A percentile compares a stretch with the other conserved stretches of the same genome.
Conservation (phyloP, 78 protist genomes). For the Speleostelium caveatum region DNA sequence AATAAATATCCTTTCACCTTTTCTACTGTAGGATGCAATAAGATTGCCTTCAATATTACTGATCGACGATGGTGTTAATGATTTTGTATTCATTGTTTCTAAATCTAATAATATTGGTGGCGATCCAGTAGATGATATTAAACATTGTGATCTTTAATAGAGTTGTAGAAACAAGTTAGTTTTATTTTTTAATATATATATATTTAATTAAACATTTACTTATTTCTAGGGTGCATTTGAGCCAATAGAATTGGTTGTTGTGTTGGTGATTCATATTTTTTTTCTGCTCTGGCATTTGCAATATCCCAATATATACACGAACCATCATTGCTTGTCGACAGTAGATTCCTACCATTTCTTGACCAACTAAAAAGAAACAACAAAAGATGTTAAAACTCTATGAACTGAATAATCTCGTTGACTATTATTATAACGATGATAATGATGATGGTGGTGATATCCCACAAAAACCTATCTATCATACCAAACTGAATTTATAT, state of each 20-base stretch:
- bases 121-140: conserved; percentile 11
- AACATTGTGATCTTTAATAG: not conserved
- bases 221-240: conserved; percentile 81
- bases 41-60: not conserved
- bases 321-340: conserved; percentile 45
- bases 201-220: conserved; percentile 12
- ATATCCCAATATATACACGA: conserved; percentile 77
- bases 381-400: too few relatives aligned
- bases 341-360: conserved; percentile 59
- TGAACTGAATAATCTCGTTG: too few relatives aligned
- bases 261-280: conserved; percentile 16
- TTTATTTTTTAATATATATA: not conserved
- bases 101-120: conserved; percentile 22
- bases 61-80: not conserved
- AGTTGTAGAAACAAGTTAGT: not conserved
- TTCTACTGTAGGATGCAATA: conserved; percentile 40
- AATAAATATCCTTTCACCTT: conserved; percentile 36
- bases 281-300: not conserved
- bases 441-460: too few relatives aligned
- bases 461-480: not conserved
- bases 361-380: conserved; percentile 69
- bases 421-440: too few relatives aligned
- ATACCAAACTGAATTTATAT: conserved; percentile 33
- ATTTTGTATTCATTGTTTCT: not conserved
- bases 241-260: conserved; percentile 23